Evolutionary conservation across 2,329 filamentous ascomycete genomes (phyloP), one percentile per base, ranked within the genome.

Genomic region (Penicillium sp.): DNA sequence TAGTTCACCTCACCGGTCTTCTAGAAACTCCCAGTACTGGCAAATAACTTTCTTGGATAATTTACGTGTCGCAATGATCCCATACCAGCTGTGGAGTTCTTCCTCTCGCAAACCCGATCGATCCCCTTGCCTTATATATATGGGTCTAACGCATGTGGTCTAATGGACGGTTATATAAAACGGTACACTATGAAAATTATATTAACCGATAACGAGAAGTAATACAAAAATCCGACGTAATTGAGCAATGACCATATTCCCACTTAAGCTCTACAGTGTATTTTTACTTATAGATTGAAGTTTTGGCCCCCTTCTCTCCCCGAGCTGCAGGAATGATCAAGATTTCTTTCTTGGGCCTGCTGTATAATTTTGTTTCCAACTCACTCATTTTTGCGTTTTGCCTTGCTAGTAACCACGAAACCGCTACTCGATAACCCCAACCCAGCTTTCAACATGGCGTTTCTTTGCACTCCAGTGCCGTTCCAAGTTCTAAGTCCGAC

Each of bases 51-150:
- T 50, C 23, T 50, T 50, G 9, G 50, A 54, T 27, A 50, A 53
- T 29, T 47, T 54, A 31, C 40, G 43, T 21, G 40, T 39, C 19
- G 5, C 9, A 10, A 23, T 16, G 25, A 27, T 16, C 16, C 2
- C 16, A 34, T 34, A 25, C 19, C 39, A 44, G 29, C 27, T 34
- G 29, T 34, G 13, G 10, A 45, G 19, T 33, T 36, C 13, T 25
- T 21, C 49, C 21, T 44, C 38, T 25, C 36, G 11, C 10, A n/a
- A 36, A 27, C 29, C 29, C 29, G 29, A 27, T 4, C 23, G 15
- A 27, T 33, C 33, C 48, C 50, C 50, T 52, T 52, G 50, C 50
- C 5, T 52, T 13, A 27, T 45, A 36, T 43, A 44, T 43, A 44
- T 52, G n/a, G 23, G 21, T 45, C 31, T 15, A 45, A 52, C 19